These are phyloP conservation scores for Backusella mclennaniae DNA, from an alignment of 192 early-diverging fungal genomes.

Conservation along the genomic window DNA sequence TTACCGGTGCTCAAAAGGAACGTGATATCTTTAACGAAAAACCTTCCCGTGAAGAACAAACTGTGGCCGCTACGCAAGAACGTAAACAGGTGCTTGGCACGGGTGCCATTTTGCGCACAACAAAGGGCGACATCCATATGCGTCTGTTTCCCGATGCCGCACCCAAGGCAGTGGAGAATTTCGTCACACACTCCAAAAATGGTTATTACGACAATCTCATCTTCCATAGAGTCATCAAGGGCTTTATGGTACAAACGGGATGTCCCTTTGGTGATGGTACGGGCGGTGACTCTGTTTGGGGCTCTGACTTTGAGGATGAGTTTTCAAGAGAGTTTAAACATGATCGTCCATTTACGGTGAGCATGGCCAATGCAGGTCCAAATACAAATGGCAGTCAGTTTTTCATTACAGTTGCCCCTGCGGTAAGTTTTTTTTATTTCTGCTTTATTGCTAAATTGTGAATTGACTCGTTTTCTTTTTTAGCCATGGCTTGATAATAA, in stretches of 20 bases:
- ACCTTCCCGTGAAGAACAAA: conserved; percentile 93
- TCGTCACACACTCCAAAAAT: conserved; percentile 80
- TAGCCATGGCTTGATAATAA: conserved; percentile 97
- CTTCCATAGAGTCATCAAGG: conserved; percentile 96
- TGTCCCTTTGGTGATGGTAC: conserved; percentile 90
- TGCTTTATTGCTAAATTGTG: too few relatives aligned
- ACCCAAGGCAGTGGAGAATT: conserved; percentile 94
- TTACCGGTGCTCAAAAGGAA: conserved; percentile 50
- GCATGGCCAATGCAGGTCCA: conserved; percentile 94
- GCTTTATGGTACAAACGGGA: conserved; percentile 98
- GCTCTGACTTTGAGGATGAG: conserved; percentile 92
- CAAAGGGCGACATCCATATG: conserved; percentile 88
- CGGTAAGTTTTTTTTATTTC: conserved; percentile 52
- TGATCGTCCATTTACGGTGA: conserved; percentile 87
- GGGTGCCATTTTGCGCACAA: conserved; percentile 83
- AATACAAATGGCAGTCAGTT: conserved; percentile 94
- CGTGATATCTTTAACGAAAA: conserved; percentile 98
- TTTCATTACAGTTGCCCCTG: conserved; percentile 91
- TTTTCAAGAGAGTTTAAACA: conserved; percentile 78
- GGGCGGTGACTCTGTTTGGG: conserved; percentile 92
- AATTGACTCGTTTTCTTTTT: conserved; percentile 10
- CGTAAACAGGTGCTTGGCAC: conserved; percentile 64
- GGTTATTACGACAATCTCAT: conserved; percentile 92
- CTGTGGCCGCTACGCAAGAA: conserved; percentile 69
- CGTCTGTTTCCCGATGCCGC: conserved; percentile 88